Conservation (phyloP, 768 basidiomycete species). For the Panus rudis region DNA sequence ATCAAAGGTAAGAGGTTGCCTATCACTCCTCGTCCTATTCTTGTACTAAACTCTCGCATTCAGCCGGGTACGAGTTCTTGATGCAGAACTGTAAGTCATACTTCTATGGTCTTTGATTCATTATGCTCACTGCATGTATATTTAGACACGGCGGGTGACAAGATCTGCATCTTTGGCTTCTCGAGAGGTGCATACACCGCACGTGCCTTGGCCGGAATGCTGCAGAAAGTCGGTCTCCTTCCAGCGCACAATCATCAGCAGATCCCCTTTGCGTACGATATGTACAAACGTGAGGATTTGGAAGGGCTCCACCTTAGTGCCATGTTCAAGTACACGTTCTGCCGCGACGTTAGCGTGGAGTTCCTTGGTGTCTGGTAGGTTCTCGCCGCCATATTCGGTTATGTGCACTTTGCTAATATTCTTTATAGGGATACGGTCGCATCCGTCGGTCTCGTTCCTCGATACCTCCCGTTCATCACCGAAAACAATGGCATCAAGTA, state of each 20-base stretch:
- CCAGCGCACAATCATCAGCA: constrained; percentile 23
- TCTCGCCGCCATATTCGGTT: background rate
- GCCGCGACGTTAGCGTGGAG: constrained; percentile 35
- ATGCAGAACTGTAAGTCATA: constrained; percentile 47
- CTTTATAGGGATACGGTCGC: constrained; percentile 56
- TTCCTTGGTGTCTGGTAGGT: constrained; percentile 48
- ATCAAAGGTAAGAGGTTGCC: constrained; percentile 34
- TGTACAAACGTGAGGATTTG: constrained; percentile 14
- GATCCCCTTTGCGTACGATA: constrained; percentile 25
- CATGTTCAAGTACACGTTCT: constrained; percentile 40
- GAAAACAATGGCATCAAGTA: constrained; percentile 47
- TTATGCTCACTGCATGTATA: constrained; percentile 1
- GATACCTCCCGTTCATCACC: constrained; percentile 47
- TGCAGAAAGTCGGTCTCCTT: constrained; percentile 26
- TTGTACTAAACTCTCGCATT: background rate
- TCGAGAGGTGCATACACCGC: constrained; percentile 63
- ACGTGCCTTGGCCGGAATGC: constrained; percentile 31
- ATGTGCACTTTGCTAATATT: background rate
- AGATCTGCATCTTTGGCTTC: constrained; percentile 62
- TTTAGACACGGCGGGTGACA: constrained; percentile 44
- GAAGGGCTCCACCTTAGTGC: constrained; percentile 11
- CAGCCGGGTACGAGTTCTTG: constrained; percentile 50
- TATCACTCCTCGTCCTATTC: background rate
- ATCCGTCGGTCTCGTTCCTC: constrained; percentile 49
- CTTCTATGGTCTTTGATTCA: background rate